These are phyloP conservation scores for Cordyceps farinosa DNA, from an alignment of 2,329 filamentous ascomycete species.

Conservation along the genomic window DNA sequence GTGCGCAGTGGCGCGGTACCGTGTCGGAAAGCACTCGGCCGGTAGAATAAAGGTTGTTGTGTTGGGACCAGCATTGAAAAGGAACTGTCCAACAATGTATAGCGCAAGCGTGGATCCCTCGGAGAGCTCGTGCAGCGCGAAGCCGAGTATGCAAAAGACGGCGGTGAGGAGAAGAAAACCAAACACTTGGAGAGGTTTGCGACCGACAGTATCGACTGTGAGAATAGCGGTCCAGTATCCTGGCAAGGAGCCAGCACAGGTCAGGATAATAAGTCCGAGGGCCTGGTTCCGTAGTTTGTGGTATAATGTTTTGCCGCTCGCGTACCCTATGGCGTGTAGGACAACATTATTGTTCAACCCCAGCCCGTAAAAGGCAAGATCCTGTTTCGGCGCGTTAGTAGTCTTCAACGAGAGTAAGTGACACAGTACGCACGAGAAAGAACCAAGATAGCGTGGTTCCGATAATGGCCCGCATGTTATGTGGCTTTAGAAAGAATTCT, in stretches of 20 bases:
- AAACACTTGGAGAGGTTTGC: constrained; percentile 69
- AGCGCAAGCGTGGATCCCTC: constrained; percentile 52
- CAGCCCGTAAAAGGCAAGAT: constrained; percentile 66
- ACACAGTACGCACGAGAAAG: constrained; percentile 50
- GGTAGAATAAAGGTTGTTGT: constrained; percentile 64
- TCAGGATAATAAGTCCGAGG: constrained; percentile 72
- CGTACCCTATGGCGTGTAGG: constrained; percentile 69
- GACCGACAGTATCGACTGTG: constrained; percentile 70
- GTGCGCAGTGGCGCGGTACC: constrained; percentile 60
- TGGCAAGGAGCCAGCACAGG: constrained; percentile 73
- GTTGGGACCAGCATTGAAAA: constrained; percentile 65
- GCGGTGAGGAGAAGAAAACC: constrained; percentile 60
- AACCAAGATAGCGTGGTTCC: constrained; percentile 82
- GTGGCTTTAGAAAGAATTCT: constrained; percentile 65
- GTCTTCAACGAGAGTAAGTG: background rate
- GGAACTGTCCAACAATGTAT: constrained; percentile 62
- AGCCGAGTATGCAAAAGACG: constrained; percentile 61
- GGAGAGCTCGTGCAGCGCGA: constrained; percentile 49
- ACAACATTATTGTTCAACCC: constrained; percentile 74
- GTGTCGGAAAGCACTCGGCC: constrained; percentile 62
- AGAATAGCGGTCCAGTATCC: constrained; percentile 77
- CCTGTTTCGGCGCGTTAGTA: constrained; percentile 36
- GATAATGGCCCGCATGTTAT: constrained; percentile 66
- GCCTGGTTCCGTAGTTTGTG: constrained; percentile 67
- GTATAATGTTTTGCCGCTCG: constrained; percentile 60